Conservation (phyloP, 495 filamentous ascomycete genomes). For the Aspergillus asperescens region DNA sequence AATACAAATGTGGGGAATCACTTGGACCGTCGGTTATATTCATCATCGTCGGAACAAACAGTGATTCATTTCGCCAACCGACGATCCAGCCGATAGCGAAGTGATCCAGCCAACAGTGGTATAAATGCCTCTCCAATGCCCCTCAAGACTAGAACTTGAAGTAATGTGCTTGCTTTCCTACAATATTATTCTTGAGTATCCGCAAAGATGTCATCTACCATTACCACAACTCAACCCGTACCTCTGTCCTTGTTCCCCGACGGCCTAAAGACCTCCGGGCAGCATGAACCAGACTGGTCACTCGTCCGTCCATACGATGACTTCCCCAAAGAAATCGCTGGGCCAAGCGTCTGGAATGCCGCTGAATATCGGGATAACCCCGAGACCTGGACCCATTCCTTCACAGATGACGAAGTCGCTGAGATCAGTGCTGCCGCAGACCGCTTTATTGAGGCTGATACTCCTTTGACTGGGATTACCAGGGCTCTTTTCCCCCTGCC, state of each 20-base stretch:
- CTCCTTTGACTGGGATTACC: conserved; percentile 67
- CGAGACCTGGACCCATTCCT: conserved; percentile 69
- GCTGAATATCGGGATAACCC: conserved; percentile 67
- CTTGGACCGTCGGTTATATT: not conserved
- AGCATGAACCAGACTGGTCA: conserved; percentile 67
- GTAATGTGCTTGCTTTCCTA: too few relatives aligned
- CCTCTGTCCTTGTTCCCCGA: conserved; percentile 46
- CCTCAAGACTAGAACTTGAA: too few relatives aligned
- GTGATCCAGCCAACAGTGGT: not conserved
- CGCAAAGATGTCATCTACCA: not conserved
- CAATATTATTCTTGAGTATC: not conserved
- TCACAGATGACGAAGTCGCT: conserved; percentile 58
- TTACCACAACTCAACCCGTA: conserved; percentile 3
- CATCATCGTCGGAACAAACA: not conserved
- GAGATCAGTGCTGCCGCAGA: conserved; percentile 66
- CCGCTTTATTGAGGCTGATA: conserved; percentile 55
- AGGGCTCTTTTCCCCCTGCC: conserved; percentile 60
- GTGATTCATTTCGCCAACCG: not conserved
- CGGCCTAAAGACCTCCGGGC: conserved; percentile 66
- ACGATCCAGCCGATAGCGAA: too few relatives aligned
- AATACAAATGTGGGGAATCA: not conserved
- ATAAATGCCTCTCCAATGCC: too few relatives aligned
- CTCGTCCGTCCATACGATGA: conserved; percentile 59
- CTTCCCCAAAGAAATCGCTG: conserved; percentile 69
- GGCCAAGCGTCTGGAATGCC: conserved; percentile 71